Percentiles rank a stretch among this genome's conserved stretches.
Conservation (phyloP, 805 yeast species). For the Wickerhamiella sorbophila region DNA sequence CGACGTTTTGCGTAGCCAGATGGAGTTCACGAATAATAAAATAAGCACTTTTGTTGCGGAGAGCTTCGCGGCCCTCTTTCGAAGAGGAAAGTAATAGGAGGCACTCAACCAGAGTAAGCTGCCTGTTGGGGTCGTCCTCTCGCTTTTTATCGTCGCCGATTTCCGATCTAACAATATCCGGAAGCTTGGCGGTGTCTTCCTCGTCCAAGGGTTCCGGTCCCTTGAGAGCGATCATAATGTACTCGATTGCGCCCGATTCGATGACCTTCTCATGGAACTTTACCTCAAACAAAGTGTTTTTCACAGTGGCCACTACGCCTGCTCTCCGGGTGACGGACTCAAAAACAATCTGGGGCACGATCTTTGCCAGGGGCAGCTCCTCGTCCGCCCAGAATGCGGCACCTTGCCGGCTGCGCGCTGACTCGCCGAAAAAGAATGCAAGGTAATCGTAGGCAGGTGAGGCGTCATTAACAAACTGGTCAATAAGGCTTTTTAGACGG, state of each 20-base stretch:
- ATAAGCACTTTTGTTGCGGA: conserved; percentile 74
- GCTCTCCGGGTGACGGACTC: conserved; percentile 68
- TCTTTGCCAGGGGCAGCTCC: conserved; percentile 72
- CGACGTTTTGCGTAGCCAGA: conserved; percentile 32
- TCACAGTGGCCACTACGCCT: conserved; percentile 86
- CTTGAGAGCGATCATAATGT: conserved; percentile 63
- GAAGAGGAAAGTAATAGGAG: conserved; percentile 69
- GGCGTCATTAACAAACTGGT: conserved; percentile 77
- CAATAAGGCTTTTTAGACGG: conserved; percentile 39
- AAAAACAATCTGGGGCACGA: conserved; percentile 69
- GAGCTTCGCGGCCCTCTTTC: conserved; percentile 50
- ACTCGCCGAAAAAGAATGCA: conserved; percentile 78
- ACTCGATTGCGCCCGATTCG: conserved; percentile 53
- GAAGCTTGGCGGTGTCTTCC: conserved; percentile 76
- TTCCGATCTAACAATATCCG: conserved; percentile 66
- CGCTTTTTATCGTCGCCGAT: conserved; percentile 60
- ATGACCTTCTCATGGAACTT: conserved; percentile 48
- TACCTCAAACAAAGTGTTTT: conserved; percentile 74
- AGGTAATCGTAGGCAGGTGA: conserved; percentile 75
- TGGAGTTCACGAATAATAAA: conserved; percentile 79
- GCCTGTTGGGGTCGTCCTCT: conserved; percentile 55
- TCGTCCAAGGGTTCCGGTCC: conserved; percentile 62
- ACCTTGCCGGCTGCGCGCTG: conserved; percentile 47
- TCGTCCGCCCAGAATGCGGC: conserved; percentile 60
- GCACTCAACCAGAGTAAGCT: conserved; percentile 61